A percentile compares a stretch with the other conserved stretches of the same genome.
Conservation (phyloP, 2,329 filamentous ascomycete genomes). For the Clarireedia hainanense region DNA sequence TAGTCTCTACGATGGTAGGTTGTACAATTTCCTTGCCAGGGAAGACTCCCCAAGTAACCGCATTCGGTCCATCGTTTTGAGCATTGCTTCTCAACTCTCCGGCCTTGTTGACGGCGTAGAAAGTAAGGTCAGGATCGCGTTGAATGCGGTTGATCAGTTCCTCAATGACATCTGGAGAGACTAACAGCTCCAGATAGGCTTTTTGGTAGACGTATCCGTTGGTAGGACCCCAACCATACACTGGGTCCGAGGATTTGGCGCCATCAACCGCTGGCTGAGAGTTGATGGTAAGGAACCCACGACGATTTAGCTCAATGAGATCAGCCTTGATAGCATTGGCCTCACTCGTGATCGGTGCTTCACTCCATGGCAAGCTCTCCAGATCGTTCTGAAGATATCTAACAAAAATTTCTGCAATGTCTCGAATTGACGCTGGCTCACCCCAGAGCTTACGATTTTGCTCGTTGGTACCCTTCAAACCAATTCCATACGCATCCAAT, state of each 20-base stretch:
- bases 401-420: conserved; percentile 78
- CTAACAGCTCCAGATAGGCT: conserved; percentile 86
- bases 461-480: conserved; percentile 89
- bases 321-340: conserved; percentile 69
- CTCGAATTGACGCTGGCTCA: conserved; percentile 68
- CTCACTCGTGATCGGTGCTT: conserved; percentile 76
- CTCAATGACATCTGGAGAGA: conserved; percentile 70
- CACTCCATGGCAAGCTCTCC: conserved; percentile 86
- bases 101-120: conserved; percentile 83
- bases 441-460: conserved; percentile 95
- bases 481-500: conserved; percentile 88
- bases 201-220: conserved; percentile 99
- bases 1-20: conserved; percentile 96
- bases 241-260: conserved; percentile 74
- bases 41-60: conserved; percentile 99
- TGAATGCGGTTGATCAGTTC: conserved; percentile 74
- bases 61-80: conserved; percentile 80
- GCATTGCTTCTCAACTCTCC: conserved; percentile 81
- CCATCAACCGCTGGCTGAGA: conserved; percentile 94
- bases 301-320: conserved; percentile 73
- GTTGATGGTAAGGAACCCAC: conserved; percentile 91
- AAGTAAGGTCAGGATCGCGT: conserved; percentile 74
- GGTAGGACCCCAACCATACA: conserved; percentile 88
- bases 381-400: conserved; percentile 76
- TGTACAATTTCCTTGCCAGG: conserved; percentile 99